phyloP scores from a whole-genome alignment of 352 stramenopile genomes.

The Phytophthora meadii region DNA sequence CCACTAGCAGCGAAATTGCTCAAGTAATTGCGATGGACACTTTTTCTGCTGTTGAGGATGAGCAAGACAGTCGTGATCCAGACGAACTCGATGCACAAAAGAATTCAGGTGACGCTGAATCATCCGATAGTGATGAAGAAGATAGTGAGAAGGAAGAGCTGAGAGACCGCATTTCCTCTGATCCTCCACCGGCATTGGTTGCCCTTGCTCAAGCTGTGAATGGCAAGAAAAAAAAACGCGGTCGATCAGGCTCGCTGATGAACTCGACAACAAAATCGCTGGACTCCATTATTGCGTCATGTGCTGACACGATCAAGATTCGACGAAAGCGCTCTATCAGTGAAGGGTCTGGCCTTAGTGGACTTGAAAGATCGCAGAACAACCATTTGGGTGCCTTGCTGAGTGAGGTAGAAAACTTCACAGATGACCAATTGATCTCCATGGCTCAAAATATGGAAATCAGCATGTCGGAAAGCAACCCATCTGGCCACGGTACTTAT shows the following conservation, averaged over 20 bases:
- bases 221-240: constrained; percentile 52
- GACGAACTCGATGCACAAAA: constrained; percentile 34
- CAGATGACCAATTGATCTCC: constrained; percentile 73
- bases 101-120: constrained; percentile 22
- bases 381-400: constrained; percentile 38
- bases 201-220: constrained; percentile 32
- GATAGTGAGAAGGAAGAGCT: constrained; percentile 48
- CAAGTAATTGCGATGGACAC: constrained; percentile 69
- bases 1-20: constrained; percentile 76
- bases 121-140: constrained; percentile 36
- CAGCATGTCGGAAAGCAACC: constrained; percentile 54
- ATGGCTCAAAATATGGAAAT: constrained; percentile 82
- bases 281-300: constrained; percentile 73
- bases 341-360: constrained; percentile 51
- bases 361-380: constrained; percentile 31
- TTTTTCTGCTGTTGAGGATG: constrained; percentile 50
- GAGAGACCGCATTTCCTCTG: constrained; percentile 66
- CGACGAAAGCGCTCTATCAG: constrained; percentile 65
- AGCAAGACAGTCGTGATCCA: constrained; percentile 30
- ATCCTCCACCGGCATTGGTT: constrained; percentile 45
- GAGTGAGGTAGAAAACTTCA: constrained; percentile 81
- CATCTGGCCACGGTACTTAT: constrained; percentile 56
- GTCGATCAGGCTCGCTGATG: constrained; percentile 67
- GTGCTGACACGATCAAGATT: constrained; percentile 53
- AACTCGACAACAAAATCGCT: constrained; percentile 70